A percentile compares a stretch with the other conserved stretches of the same genome.
Conservation (phyloP, 805 yeast genomes). For the Tanozyma kutaoensis region DNA sequence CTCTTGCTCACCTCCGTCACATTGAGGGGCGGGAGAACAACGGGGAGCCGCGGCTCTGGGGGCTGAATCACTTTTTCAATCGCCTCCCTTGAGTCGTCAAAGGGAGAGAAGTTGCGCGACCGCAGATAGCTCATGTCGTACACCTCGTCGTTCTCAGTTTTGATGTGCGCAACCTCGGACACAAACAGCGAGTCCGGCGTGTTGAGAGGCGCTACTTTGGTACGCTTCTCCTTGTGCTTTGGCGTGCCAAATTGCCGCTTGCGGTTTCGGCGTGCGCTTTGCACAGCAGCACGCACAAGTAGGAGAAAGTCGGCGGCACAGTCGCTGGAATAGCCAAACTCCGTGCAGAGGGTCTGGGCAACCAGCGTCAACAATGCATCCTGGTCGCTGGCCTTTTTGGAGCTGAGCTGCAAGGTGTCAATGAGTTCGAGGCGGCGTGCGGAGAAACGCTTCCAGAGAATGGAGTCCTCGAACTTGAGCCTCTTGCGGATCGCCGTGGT, state of each 20-base stretch:
- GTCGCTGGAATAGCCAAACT: constrained; percentile 55
- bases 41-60: not conserved
- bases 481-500: constrained; percentile 46
- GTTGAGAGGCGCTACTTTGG: not conserved
- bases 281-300: constrained; percentile 86
- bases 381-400: constrained; percentile 84
- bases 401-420: constrained; percentile 51
- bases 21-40: constrained; percentile 5
- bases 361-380: constrained; percentile 70
- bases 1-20: constrained; percentile 1
- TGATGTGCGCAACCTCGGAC: constrained; percentile 11
- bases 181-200: constrained; percentile 12
- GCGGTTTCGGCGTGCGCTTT: constrained; percentile 81
- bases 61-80: constrained; percentile 36
- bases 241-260: constrained; percentile 31
- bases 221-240: constrained; percentile 1
- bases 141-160: constrained; percentile 11
- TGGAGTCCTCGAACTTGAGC: constrained; percentile 68
- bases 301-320: constrained; percentile 69
- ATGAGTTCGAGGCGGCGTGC: constrained; percentile 82
- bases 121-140: constrained; percentile 21
- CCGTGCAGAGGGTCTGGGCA: constrained; percentile 63
- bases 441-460: constrained; percentile 82
- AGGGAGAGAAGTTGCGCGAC: constrained; percentile 12
- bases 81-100: constrained; percentile 31